Evolutionary conservation across 202 grass and related monocot species (phyloP).

Genomic region (Digitaria exilis): DNA sequence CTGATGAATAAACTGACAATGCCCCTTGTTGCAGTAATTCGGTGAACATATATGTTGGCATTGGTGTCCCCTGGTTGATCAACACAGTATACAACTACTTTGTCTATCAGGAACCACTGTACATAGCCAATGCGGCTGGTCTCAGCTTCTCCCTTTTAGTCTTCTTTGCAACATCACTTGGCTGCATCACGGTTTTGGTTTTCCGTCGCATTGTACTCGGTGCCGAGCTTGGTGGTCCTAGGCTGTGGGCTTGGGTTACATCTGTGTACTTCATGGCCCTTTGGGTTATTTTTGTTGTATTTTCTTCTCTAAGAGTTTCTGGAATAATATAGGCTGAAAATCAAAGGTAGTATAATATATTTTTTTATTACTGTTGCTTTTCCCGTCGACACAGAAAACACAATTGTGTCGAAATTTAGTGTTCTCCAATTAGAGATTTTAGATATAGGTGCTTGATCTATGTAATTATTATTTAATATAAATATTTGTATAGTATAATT

Average conservation of each 20-base stretch:
- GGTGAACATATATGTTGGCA: conserved; percentile 94
- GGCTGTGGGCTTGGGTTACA: conserved; percentile 78
- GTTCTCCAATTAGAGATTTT: background rate
- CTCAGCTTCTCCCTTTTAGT: conserved; percentile 92
- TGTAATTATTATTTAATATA: conserved; percentile 20
- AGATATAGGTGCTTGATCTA: background rate
- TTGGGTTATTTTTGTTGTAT: conserved; percentile 80
- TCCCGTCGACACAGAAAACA: background rate
- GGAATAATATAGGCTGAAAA: conserved; percentile 49
- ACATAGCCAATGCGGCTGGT: conserved; percentile 70
- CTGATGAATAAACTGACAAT: background rate
- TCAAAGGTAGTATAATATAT: background rate
- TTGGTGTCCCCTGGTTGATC: conserved; percentile 81
- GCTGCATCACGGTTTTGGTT: conserved; percentile 74
- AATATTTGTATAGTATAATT: background rate
- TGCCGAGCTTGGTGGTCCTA: conserved; percentile 91
- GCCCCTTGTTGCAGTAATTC: conserved; percentile 62
- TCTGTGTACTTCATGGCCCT: conserved; percentile 74
- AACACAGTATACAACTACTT: conserved; percentile 82
- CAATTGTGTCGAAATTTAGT: background rate
- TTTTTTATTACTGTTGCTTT: background rate
- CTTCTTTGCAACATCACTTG: conserved; percentile 82
- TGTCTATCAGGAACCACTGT: conserved; percentile 65
- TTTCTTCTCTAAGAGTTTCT: conserved; percentile 83
- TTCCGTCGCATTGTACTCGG: conserved; percentile 69